Percentiles rank a stretch among this genome's conserved stretches.
Evolutionary conservation across 139 green algal species (phyloP).

Genomic region (Diplosphaera chodatii): DNA sequence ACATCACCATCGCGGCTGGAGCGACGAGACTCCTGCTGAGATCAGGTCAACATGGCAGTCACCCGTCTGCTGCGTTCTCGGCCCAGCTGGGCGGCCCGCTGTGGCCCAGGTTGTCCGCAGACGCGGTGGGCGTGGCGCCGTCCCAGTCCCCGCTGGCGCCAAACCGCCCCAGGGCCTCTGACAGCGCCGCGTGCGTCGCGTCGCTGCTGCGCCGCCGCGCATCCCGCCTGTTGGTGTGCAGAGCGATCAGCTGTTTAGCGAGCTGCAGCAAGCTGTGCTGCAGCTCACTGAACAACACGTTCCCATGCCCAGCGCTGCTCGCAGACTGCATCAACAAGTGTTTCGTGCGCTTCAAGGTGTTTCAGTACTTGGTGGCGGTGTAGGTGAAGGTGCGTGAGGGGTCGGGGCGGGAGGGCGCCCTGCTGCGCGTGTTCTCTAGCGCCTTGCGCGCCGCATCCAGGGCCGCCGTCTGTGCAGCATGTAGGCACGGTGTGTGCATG

Average conservation of each 20-base stretch:
- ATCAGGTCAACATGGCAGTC: too few species aligned
- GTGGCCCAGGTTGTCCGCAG: background rate
- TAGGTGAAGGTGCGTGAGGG: background rate
- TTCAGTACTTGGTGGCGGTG: slow-evolving; percentile 4
- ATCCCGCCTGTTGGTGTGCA: background rate
- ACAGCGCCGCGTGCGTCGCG: background rate
- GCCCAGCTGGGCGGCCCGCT: background rate
- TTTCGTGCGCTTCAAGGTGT: too few species aligned
- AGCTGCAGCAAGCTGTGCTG: too few species aligned
- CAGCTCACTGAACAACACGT: background rate
- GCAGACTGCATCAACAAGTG: too few species aligned
- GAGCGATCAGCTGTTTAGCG: background rate
- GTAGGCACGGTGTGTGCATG: too few species aligned
- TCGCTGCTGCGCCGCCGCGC: background rate
- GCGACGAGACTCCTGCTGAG: too few species aligned
- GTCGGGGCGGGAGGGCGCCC: slow-evolving; percentile 12
- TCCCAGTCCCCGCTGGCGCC: background rate
- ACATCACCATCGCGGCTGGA: too few species aligned
- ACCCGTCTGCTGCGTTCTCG: background rate
- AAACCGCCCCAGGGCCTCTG: background rate
- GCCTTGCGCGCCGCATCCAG: slow-evolving; percentile 34
- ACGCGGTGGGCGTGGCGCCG: background rate
- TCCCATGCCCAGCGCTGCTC: too few species aligned
- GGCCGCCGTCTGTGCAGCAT: slow-evolving; percentile 33
- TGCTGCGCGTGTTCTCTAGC: slow-evolving; percentile 25